Evolutionary conservation across 257 asterid species (phyloP), one percentile per base, ranked within the genome.

Genomic region (Verbascum thapsus): DNA sequence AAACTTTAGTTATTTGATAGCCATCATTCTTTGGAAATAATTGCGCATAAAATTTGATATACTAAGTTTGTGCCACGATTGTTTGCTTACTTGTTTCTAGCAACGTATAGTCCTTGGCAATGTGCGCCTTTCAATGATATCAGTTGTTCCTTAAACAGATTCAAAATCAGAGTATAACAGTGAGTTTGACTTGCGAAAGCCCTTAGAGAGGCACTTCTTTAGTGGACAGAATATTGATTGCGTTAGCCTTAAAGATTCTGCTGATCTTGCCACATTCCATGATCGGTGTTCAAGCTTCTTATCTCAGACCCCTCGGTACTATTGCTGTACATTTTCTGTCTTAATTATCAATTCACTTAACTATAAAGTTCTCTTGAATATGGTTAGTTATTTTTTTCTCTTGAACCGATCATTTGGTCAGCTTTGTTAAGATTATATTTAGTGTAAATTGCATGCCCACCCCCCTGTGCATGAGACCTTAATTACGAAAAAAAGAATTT

Each of bases 161-260:
- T 91, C 84, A 77, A 87, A 85, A 70, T 72, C 90, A 60, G 96
- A 83, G 63, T 90, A 80, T 63, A 85, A 95, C 84, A 75, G 75
- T 69, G 95, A 87, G 47, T 94, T 94, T 66, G 95, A 94, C 80
- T 67, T 94, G 81, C 81, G 94, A 81, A 94, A 84, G 85, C 97
- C 99, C 61, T 68, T 94, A 18, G 95, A 85, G 70, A 82, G 99
- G 72, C 97, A 82, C 61, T 72, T 78, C 67, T 80, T 80, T 53
- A 84, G 53, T 69, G 94, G 94, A 51, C 81, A 69, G 40, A 80
- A 19, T 56, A 78, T 94, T 62, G 86, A 78, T 43, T 87, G 97
- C 67, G 60, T 90, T 68, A 87, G 90, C 79, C 91, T 94, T 63
- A 83, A 67, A 37, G 74, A 79, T 61, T 85, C 86, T 70, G 76